Conservation (phyloP, 176 grass and related monocot species). For the Rhynchospora breviuscula region DNA sequence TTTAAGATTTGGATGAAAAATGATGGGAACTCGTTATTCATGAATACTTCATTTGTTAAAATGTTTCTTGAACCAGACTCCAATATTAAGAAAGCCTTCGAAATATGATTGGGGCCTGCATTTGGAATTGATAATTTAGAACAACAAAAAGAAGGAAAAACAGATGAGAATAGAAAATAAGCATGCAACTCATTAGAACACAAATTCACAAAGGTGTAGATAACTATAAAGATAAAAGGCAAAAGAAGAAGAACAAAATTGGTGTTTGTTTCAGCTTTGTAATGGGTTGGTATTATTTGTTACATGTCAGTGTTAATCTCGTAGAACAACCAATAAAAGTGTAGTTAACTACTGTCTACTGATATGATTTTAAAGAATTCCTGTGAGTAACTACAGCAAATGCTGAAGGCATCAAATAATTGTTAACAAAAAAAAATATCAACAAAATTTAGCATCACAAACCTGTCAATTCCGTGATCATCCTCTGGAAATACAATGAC, state of each 20-base stretch:
- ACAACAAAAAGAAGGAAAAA: neutral
- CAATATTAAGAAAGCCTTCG: constrained; percentile 89
- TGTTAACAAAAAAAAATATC: constrained; percentile 1
- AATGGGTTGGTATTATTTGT: neutral
- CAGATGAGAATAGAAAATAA: neutral
- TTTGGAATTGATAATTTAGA: neutral
- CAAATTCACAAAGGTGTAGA: neutral
- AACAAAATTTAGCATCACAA: constrained; percentile 25
- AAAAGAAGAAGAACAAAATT: neutral
- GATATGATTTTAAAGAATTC: neutral
- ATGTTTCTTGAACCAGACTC: constrained; percentile 98
- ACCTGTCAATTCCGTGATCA: constrained; percentile 81
- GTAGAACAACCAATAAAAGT: neutral
- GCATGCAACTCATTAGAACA: neutral
- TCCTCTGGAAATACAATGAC: constrained; percentile 85
- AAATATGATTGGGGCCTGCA: constrained; percentile 88
- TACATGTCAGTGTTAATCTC: neutral
- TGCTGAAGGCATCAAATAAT: neutral
- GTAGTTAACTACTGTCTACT: neutral
- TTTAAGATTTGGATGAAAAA: neutral
- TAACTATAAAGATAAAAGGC: neutral
- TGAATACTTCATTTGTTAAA: constrained; percentile 36
- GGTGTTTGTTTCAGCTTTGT: neutral
- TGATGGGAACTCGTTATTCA: neutral
- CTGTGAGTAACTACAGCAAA: neutral